A percentile compares a stretch with the other conserved stretches of the same genome.
These are phyloP conservation scores for Logfia minima DNA, from an alignment of 129 eudicot genomes.

Conservation along the genomic window DNA sequence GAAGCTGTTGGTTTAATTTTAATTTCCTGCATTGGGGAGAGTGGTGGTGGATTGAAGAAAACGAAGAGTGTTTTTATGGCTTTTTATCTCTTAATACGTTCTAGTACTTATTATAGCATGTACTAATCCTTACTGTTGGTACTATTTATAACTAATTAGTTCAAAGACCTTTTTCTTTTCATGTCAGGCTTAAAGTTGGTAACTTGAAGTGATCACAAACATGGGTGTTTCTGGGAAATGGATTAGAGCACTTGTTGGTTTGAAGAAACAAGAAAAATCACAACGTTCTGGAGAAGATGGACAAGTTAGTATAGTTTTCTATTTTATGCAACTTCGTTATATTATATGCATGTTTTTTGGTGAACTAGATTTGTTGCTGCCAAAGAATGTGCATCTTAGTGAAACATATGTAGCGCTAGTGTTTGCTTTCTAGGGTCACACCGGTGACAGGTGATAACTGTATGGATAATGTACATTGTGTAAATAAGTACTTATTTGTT, in stretches of 20 bases:
- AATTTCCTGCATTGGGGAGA: constrained; percentile 14
- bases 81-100: neutral
- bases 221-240: constrained; percentile 94
- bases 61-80: neutral
- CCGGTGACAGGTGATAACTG: neutral
- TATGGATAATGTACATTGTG: neutral
- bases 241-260: constrained; percentile 74
- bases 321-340: neutral
- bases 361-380: neutral
- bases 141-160: constrained; percentile 5
- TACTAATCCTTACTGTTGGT: neutral
- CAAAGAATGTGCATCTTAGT: neutral
- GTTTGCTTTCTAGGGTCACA: neutral
- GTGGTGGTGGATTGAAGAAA: neutral
- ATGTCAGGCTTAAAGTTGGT: constrained; percentile 40
- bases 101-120: neutral
- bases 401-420: neutral
- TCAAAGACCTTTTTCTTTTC: constrained; percentile 4
- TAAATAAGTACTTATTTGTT: neutral
- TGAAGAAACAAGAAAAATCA: constrained; percentile 75
- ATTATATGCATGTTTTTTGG: constrained; percentile 14
- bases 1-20: constrained; percentile 7
- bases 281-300: constrained; percentile 59
- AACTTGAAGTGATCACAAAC: constrained; percentile 20
- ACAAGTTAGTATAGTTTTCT: constrained; percentile 44